Evolutionary conservation across 129 eudicot genomes (phyloP), one percentile per base, ranked within the genome.

Genomic region (Lonicera japonica): DNA sequence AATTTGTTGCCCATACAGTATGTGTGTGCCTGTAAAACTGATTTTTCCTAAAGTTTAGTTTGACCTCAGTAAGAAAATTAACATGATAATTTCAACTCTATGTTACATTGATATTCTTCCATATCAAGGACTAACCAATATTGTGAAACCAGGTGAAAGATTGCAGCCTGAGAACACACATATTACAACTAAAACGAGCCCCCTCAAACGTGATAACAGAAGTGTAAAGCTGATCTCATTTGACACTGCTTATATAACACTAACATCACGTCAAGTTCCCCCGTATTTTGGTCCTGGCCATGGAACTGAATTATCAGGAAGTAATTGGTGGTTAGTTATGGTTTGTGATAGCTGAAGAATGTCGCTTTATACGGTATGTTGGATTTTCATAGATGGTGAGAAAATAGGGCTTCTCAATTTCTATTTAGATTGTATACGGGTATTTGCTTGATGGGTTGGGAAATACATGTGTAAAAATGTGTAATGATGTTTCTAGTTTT

Each of bases 131-230:
- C 36, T 29, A 6, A 29, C 36, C 36, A 29, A 29, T 29, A 29
- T 29, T 47, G 29, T 65, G 20, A 25, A 65, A 71, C n/a, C 85
- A 90, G 97, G 86, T 90, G 71, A 83, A 72, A 60, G 73, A 86
- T 39, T 90, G 92, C 61, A 86, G 95, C 77, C 73, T 89, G 77
- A 83, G 81, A 70, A 61, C 80, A 17, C 88, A 86, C 24, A 17
- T 76, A 23, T 61, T 89, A 52, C 97, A 86, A 71, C 66, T 78
- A 58, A 78, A 56, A 61, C 61, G 75, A 53, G 56, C 17, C 1
- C 74, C 75, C 48, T 59, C 77, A 68, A 46, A 61, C 70, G 64
- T 52, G 38, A 45, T 69, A 45, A 56, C 66, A 25, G 63, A 72
- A 56, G 41, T 72, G 64, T 65, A 79, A 80, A 38, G 57, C 65